These are phyloP conservation scores for Solanum paucissectum DNA, from an alignment of 257 asterid species.

Conservation along the genomic window DNA sequence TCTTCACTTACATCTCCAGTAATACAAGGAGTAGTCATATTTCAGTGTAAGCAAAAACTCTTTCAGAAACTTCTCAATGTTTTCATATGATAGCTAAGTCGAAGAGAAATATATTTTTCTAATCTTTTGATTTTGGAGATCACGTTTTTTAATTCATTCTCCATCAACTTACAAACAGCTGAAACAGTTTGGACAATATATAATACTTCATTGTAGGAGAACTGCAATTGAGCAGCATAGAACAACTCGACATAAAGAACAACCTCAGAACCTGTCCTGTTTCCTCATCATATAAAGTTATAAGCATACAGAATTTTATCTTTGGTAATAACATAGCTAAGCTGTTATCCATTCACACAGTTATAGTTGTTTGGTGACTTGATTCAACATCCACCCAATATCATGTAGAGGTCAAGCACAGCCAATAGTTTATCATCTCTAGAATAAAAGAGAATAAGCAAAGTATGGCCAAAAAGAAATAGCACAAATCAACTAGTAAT, in stretches of 20 bases:
- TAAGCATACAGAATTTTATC: neutral
- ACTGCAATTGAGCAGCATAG: neutral
- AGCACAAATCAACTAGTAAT: neutral
- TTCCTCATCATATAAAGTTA: neutral
- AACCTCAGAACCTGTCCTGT: neutral
- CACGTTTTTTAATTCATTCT: neutral
- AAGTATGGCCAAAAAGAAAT: neutral
- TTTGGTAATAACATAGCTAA: neutral
- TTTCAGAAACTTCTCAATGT: neutral
- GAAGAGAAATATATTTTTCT: neutral
- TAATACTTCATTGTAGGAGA: neutral
- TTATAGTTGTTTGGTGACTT: neutral
- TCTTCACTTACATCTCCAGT: neutral
- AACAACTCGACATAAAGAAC: neutral
- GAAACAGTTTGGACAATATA: neutral
- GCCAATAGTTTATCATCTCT: neutral
- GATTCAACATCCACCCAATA: neutral
- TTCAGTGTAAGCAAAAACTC: neutral
- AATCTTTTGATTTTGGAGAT: neutral
- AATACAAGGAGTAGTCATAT: neutral
- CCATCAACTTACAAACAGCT: neutral
- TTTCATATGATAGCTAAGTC: neutral
- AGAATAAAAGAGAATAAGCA: neutral
- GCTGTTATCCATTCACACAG: neutral
- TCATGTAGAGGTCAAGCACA: neutral